Evolutionary conservation across 2,329 filamentous ascomycete species (phyloP).

Genomic region (Phialocephala sp.): DNA sequence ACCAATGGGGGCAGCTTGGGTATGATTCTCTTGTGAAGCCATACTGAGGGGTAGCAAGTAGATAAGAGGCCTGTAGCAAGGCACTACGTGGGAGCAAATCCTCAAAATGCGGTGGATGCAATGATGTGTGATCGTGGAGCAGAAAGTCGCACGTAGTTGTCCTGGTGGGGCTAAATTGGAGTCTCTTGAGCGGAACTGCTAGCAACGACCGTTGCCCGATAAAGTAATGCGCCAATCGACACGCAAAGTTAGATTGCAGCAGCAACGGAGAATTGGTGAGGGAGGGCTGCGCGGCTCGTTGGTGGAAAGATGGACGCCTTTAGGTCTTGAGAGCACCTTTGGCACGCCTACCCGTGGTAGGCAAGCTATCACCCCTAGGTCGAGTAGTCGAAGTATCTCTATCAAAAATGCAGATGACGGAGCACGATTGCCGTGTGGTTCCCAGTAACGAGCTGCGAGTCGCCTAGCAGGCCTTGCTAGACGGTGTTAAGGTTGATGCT

Average conservation of each 20-base stretch:
- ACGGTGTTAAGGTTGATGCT: neutral
- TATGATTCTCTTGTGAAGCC: constrained; percentile 30
- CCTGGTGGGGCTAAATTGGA: constrained; percentile 26
- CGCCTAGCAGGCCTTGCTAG: neutral
- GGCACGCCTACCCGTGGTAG: neutral
- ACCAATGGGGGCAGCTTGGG: constrained; percentile 33
- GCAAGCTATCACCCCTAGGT: neutral
- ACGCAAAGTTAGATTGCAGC: neutral
- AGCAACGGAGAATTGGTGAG: constrained; percentile 5
- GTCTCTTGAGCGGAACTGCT: constrained; percentile 13
- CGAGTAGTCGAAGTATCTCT: constrained; percentile 13
- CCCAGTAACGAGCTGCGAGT: neutral
- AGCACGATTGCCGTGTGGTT: neutral
- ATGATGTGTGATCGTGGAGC: constrained; percentile 23
- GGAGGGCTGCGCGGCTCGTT: constrained; percentile 11
- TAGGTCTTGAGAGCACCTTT: neutral
- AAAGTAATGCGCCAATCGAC: constrained; percentile 12
- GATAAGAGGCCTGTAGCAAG: constrained; percentile 8
- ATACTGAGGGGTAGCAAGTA: constrained; percentile 24
- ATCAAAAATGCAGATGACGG: constrained; percentile 15
- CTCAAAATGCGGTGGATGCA: constrained; percentile 22
- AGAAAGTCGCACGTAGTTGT: constrained; percentile 23
- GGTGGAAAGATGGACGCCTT: neutral
- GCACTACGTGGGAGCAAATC: constrained; percentile 17
- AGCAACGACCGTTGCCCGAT: constrained; percentile 14